Base-by-base conservation (phyloP, 2,329 filamentous ascomycete species). In the Hypoxylon sp. region DNA sequence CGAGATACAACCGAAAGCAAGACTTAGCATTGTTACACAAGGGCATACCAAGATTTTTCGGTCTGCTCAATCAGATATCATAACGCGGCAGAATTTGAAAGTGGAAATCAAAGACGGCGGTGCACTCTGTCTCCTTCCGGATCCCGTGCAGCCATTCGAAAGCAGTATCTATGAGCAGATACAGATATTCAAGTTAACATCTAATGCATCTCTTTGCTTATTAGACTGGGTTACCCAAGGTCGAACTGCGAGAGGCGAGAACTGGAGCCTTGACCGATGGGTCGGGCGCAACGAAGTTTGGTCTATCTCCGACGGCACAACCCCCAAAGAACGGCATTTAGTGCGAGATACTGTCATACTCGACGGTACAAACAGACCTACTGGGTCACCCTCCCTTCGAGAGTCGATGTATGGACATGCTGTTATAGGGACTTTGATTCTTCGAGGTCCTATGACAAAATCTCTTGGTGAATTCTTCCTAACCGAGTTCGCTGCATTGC, bases 21-120 rank as follows among this genome's bases (percentile, higher is more conserved):
- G 89, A 67, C 87, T 98, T 60, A 89, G 85, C 73, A 81, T 91
- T 37, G 87, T 88, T 66, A 91, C 89, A 0, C 89, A 91, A 83
- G 95, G 95, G 58, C 94, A 94, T 81, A 98, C 96, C 67, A 99
- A 98, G 82, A 90, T 99, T 74, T 98, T 97, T 87, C 97, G 96
- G 78, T 92, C 94, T 0, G 80, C 88, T 53, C 82, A 84, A 61
- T 81, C 81, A 37, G 82, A 86, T 46, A 79, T 88, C 11, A 78
- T 87, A 50, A 91, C 90, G 1, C 83, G 85, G 20, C 90, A 92
- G 79, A 82, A 77, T 0, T 79, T 92, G 65, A 78, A 81, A 11
- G 85, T 88, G 33, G 78, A 79, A 2, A 81, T 92, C 58, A 81
- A 83, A 25, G 74, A 83, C 13, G 82, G 80, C 22, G 88, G 84